phyloP scores from a whole-genome alignment of 2,329 filamentous ascomycete genomes.

The Neofusicoccum umdonicola region DNA sequence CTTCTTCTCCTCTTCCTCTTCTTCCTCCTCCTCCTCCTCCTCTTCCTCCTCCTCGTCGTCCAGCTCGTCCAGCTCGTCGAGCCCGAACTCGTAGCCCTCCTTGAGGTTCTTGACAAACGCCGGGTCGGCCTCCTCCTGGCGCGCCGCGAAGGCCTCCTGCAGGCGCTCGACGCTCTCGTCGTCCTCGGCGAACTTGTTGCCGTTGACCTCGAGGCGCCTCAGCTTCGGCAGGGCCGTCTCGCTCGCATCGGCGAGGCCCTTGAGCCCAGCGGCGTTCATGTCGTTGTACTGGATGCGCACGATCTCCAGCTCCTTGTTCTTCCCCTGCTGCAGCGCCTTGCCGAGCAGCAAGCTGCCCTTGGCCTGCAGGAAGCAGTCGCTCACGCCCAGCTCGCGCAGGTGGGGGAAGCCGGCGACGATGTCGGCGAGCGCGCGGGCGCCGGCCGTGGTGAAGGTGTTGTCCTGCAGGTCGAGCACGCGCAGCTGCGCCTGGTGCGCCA shows the following conservation, averaged over 20 bases:
- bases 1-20: constrained; percentile 55
- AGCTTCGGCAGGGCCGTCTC: constrained; percentile 69
- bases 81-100: constrained; percentile 53
- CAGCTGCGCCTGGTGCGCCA: constrained; percentile 67
- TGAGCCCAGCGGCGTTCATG: constrained; percentile 73
- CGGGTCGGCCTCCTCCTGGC: constrained; percentile 61
- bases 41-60: constrained; percentile 78
- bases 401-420: constrained; percentile 72
- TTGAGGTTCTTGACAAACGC: constrained; percentile 25
- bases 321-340: constrained; percentile 68
- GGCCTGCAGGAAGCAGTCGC: constrained; percentile 83
- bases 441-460: constrained; percentile 88
- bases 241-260: constrained; percentile 67
- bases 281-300: constrained; percentile 92
- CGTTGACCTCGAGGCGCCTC: constrained; percentile 88
- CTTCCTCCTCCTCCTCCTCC: constrained; percentile 67
- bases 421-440: constrained; percentile 73
- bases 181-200: constrained; percentile 90
- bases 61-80: constrained; percentile 70
- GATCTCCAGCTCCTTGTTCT: constrained; percentile 75
- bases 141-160: constrained; percentile 64
- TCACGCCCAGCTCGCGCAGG: constrained; percentile 80
- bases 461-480: constrained; percentile 88
- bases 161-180: constrained; percentile 69
- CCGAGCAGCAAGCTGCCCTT: constrained; percentile 70